A percentile compares a stretch with the other conserved stretches of the same genome.
phyloP scores from a whole-genome alignment of 495 filamentous ascomycete genomes.

The Elaphomyces granulatus region DNA sequence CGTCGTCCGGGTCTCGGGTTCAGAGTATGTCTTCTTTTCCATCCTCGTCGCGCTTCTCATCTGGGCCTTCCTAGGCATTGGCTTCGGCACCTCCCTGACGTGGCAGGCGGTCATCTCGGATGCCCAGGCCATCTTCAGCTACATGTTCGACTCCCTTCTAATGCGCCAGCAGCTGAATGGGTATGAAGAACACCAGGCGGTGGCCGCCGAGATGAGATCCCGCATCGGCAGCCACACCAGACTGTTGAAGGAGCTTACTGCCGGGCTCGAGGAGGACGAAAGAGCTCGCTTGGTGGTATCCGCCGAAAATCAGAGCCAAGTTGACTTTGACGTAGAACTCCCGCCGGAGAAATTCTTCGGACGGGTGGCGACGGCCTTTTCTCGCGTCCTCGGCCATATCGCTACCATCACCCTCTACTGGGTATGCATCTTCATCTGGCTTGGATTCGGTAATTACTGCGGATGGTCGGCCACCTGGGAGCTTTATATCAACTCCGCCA shows the following conservation, averaged over 20 bases:
- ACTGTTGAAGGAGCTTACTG: slow-evolving; percentile 14
- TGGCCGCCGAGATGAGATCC: slow-evolving; percentile 18
- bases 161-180: slow-evolving; percentile 25
- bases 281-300: slow-evolving; percentile 2
- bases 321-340: slow-evolving; percentile 6
- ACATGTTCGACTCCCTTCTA: slow-evolving; percentile 25
- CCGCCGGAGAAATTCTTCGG: slow-evolving; percentile 10
- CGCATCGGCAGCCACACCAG: slow-evolving; percentile 17
- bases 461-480: slow-evolving; percentile 22
- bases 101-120: slow-evolving; percentile 27
- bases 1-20: slow-evolving; percentile 16
- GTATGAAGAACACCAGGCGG: slow-evolving; percentile 13
- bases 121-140: slow-evolving; percentile 23
- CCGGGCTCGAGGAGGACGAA: slow-evolving; percentile 8
- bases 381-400: slow-evolving; percentile 18
- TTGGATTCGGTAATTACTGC: slow-evolving; percentile 17
- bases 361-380: slow-evolving; percentile 8
- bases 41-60: slow-evolving; percentile 14
- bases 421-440: slow-evolving; percentile 23
- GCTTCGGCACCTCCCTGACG: slow-evolving; percentile 15
- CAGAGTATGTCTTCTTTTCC: slow-evolving; percentile 14
- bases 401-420: slow-evolving; percentile 18
- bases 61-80: slow-evolving; percentile 19
- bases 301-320: slow-evolving; percentile 4
- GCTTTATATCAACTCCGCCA: slow-evolving; percentile 27